Evolutionary conservation across 164 flowering plant species (phyloP).

Genomic region (Aristolochia fimbriata): DNA sequence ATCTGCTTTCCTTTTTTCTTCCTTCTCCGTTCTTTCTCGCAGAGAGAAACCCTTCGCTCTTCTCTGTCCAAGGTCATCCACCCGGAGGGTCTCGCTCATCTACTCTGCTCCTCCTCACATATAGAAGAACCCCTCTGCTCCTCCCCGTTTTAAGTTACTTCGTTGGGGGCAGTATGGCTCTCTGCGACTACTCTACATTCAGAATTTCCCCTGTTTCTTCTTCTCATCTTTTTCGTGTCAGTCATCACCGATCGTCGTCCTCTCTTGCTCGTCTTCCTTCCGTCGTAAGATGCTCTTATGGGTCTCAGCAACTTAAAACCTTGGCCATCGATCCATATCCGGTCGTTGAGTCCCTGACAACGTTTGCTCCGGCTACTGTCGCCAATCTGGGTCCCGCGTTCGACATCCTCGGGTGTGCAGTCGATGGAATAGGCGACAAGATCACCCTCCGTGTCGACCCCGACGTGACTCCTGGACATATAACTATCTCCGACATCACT

Average conservation of each 20-base stretch:
- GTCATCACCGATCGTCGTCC: neutral
- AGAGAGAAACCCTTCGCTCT: too few species aligned
- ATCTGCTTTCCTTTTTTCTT: too few species aligned
- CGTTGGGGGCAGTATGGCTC: too few species aligned
- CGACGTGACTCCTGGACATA: constrained; percentile 46
- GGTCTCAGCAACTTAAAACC: neutral
- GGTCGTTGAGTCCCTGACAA: constrained; percentile 47
- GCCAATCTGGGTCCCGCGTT: constrained; percentile 98
- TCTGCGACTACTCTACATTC: too few species aligned
- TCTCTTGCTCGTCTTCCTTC: neutral
- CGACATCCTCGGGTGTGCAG: constrained; percentile 94
- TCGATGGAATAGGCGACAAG: constrained; percentile 81
- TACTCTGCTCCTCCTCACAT: too few species aligned
- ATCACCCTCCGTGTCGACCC: constrained; percentile 59
- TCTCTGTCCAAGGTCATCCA: too few species aligned
- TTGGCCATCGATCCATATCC: constrained; percentile 42
- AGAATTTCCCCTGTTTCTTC: too few species aligned
- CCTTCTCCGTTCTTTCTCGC: too few species aligned
- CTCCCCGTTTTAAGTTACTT: too few species aligned
- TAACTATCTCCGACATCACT: constrained; percentile 49
- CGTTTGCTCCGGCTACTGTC: constrained; percentile 93
- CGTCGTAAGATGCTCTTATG: neutral
- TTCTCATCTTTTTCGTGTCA: too few species aligned
- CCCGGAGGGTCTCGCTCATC: too few species aligned
- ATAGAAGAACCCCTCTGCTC: too few species aligned